Evolutionary conservation across 2,329 filamentous ascomycete genomes (phyloP).

Genomic region (Trichoderma sp.): DNA sequence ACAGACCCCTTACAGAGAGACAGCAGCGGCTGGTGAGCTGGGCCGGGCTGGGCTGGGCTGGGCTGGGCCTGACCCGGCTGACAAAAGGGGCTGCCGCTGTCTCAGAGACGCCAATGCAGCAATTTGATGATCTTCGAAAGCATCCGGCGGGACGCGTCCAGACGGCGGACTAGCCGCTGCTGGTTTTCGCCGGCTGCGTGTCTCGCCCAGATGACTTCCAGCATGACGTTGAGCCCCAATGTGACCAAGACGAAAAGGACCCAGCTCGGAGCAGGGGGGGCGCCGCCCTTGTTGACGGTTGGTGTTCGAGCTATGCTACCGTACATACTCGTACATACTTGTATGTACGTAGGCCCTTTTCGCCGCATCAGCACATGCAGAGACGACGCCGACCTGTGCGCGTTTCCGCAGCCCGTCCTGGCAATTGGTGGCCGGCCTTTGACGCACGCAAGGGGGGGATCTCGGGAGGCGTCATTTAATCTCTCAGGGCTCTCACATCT

Average conservation of each 20-base stretch:
- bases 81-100: background rate
- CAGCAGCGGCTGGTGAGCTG: background rate
- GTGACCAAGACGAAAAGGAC: conserved; percentile 28
- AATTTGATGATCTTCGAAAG: conserved; percentile 11
- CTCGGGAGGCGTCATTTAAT: conserved; percentile 24
- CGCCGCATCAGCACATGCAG: conserved; percentile 25
- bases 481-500: conserved; percentile 16
- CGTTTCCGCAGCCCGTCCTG: conserved; percentile 13
- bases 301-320: conserved; percentile 11
- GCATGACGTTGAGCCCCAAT: conserved; percentile 33
- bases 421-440: conserved; percentile 8
- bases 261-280: conserved; percentile 28
- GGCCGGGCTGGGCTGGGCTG: background rate
- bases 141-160: background rate
- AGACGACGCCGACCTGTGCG: conserved; percentile 14
- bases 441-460: conserved; percentile 21
- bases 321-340: too few species aligned
- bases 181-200: conserved; percentile 18
- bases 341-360: conserved; percentile 18
- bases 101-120: conserved; percentile 19
- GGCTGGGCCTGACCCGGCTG: conserved; percentile 7
- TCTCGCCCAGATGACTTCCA: conserved; percentile 29
- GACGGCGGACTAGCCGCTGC: background rate
- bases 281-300: conserved; percentile 5
- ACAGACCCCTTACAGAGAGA: background rate